phyloP scores from a whole-genome alignment of 176 grass and related monocot species.

The Melocanna baccifera region DNA sequence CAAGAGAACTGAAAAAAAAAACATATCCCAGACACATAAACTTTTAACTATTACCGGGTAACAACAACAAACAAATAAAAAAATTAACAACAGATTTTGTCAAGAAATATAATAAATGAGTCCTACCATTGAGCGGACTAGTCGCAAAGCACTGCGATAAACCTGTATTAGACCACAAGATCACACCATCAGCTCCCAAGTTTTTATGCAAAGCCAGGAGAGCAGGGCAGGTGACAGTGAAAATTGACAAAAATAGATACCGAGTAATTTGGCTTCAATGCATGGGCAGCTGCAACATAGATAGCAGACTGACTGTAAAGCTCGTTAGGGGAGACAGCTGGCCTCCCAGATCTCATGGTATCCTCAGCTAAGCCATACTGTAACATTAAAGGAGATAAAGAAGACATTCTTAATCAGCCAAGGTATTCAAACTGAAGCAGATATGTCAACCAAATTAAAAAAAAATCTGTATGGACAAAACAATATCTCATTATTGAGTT shows the following conservation, averaged over 20 bases:
- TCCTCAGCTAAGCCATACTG: slow-evolving; percentile 99
- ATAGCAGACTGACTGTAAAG: slow-evolving; percentile 99
- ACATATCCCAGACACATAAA: slow-evolving; percentile 4
- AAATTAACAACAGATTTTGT: slow-evolving; percentile 3
- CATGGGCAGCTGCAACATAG: slow-evolving; percentile 99
- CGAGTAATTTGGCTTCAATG: slow-evolving; percentile 89
- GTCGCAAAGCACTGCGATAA: slow-evolving; percentile 84
- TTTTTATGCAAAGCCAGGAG: background rate
- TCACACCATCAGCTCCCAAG: background rate
- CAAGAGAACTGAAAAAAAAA: background rate
- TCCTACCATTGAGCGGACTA: slow-evolving; percentile 89
- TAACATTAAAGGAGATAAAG: slow-evolving; percentile 16
- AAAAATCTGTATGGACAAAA: background rate
- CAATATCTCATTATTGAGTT: slow-evolving; percentile 14
- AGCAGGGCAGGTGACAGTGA: slow-evolving; percentile 2
- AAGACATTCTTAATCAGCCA: background rate
- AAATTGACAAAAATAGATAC: slow-evolving; percentile 39
- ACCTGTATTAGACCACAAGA: slow-evolving; percentile 61
- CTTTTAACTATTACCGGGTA: background rate
- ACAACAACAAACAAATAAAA: background rate
- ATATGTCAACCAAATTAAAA: background rate
- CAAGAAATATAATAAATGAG: slow-evolving; percentile 8
- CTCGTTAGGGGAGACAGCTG: slow-evolving; percentile 65
- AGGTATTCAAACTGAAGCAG: slow-evolving; percentile 6
- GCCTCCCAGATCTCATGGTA: slow-evolving; percentile 82